Evolutionary conservation across 306 rosid species (phyloP), one percentile per base, ranked within the genome.

Genomic region (Sicyos edulis): DNA sequence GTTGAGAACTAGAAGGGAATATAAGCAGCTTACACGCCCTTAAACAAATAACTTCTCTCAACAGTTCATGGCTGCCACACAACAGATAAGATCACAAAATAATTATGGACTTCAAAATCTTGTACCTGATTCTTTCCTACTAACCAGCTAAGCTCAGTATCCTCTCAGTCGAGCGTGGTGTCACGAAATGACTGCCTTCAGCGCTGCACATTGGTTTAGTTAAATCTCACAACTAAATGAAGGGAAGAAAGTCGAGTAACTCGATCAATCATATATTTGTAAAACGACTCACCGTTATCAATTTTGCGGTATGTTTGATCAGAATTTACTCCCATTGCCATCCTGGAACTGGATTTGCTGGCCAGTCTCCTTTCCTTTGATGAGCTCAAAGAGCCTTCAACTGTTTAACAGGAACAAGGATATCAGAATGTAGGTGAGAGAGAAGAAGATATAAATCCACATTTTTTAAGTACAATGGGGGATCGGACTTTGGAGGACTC

Each of bases 321-420:
- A 34, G 83, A 55, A 83, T 72, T 77, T 32, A 24, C 69, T 73
- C 50, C 75, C 15, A 42, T 26, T 64, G 60, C 71, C 75, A 65
- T 75, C 10, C 24, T 61, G 77, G 67, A 75, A 72, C 54, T 85
- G 44, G 67, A 65, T 76, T 80, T 80, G 81, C 78, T 76, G 55
- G 76, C 74, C 85, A 78, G 89, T 60, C 70, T 62, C 54, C 84
- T 66, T 71, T 78, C 58, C 86, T 82, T 92, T 47, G 87, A 79
- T 22, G 92, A 83, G 37, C 96, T 92, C 78, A 90, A 80, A 75
- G 90, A 90, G 77, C 98, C 96, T 87, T 92, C 96, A 53, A 88
- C 93, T 90, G 77, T n/a, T 76, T n/a, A 72, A 49, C 71, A 64
- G 20, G 42, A 45, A 47, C 15, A 52, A 37, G 60, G 52, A 22